Evolutionary conservation across 2,329 filamentous ascomycete genomes (phyloP).

Genomic region (Fusarium sp.): DNA sequence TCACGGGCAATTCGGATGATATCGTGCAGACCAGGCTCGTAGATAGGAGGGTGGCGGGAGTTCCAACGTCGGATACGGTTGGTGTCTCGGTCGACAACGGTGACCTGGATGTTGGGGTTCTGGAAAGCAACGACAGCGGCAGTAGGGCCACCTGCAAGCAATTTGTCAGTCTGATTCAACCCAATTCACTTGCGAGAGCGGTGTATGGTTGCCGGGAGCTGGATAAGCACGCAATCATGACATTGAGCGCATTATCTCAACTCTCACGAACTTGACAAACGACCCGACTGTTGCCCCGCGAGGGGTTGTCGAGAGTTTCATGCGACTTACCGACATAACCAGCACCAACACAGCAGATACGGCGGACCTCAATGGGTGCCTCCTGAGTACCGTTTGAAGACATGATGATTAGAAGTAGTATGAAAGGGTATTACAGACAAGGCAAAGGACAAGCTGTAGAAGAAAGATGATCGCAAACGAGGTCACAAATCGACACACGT

Average conservation of each 20-base stretch:
- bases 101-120: conserved; percentile 76
- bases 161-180: conserved; percentile 26
- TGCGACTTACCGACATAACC: conserved; percentile 75
- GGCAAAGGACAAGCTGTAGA: conserved; percentile 28
- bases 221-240: conserved; percentile 25
- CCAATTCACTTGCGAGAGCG: conserved; percentile 19
- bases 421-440: conserved; percentile 29
- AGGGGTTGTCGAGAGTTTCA: not conserved
- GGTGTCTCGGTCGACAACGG: conserved; percentile 77
- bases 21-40: conserved; percentile 77
- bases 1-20: conserved; percentile 74
- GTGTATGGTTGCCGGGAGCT: conserved; percentile 1
- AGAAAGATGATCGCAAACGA: conserved; percentile 37
- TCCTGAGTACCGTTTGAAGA: conserved; percentile 47
- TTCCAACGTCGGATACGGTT: conserved; percentile 78
- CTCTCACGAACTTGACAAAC: not conserved
- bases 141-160: conserved; percentile 72
- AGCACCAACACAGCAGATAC: conserved; percentile 79
- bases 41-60: conserved; percentile 77
- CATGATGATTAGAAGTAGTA: conserved; percentile 38
- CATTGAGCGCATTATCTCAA: conserved; percentile 1
- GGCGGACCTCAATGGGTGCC: conserved; percentile 57
- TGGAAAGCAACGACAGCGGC: conserved; percentile 79
- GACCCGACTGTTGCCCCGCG: not conserved
- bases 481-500: conserved; percentile 39